Percentiles rank a stretch among this genome's conserved stretches.
Conservation (phyloP, 768 basidiomycete species). For the Collybia sordida region DNA sequence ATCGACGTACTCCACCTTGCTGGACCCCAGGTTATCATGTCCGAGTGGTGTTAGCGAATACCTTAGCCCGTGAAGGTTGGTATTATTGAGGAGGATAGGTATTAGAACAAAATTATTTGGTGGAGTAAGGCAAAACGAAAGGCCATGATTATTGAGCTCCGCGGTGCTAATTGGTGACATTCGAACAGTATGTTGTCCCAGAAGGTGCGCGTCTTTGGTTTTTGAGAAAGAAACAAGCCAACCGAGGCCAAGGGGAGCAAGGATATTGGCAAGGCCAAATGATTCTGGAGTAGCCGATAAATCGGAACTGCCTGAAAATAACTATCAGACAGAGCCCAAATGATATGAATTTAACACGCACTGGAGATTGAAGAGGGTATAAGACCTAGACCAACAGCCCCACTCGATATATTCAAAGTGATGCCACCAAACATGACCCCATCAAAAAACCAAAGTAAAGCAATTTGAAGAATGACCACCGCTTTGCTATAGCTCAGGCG, state of each 20-base stretch:
- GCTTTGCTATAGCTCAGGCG: constrained; percentile 67
- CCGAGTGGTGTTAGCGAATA: constrained; percentile 76
- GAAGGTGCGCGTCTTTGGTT: constrained; percentile 57
- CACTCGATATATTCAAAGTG: constrained; percentile 42
- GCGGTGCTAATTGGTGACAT: constrained; percentile 95
- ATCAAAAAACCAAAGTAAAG: constrained; percentile 60
- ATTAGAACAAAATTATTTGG: constrained; percentile 58
- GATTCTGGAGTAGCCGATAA: constrained; percentile 42
- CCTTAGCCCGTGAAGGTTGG: constrained; percentile 64
- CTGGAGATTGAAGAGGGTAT: constrained; percentile 22
- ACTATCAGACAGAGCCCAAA: background rate
- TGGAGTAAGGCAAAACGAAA: constrained; percentile 71
- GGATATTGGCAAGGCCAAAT: constrained; percentile 46
- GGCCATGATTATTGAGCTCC: constrained; percentile 74
- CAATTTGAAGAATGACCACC: constrained; percentile 61
- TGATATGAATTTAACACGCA: constrained; percentile 16
- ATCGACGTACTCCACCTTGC: constrained; percentile 53
- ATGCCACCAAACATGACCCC: constrained; percentile 74
- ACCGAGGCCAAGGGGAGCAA: constrained; percentile 52
- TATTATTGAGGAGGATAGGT: constrained; percentile 90
- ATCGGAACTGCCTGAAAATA: constrained; percentile 28
- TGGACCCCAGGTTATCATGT: constrained; percentile 36
- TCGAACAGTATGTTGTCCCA: constrained; percentile 88
- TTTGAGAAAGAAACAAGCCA: constrained; percentile 41
- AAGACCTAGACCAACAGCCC: background rate